Base-by-base conservation (phyloP, 768 basidiomycete genomes). In the Rhizopogon rudus region DNA sequence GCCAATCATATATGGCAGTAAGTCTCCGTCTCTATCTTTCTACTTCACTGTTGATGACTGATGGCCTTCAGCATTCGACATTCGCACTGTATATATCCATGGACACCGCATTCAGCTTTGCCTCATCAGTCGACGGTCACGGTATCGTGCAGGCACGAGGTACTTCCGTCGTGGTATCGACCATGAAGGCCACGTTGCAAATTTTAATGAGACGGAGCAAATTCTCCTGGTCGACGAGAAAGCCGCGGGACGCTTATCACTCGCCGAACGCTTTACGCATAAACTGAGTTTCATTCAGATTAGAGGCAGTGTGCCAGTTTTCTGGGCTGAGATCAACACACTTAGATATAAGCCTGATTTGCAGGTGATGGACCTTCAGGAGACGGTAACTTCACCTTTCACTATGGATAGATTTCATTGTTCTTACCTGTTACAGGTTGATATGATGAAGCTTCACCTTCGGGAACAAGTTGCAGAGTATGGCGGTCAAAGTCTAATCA, bases 191-290 rank as follows among this genome's bases (percentile, higher is more conserved):
- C 83, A 98, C 67, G 91, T 91, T 41, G 93, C 94, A 55, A 99
- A 99, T 71, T 98, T 93, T 74, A 97, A 98, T 68, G 97, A 99
- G 71, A 96, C 97, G 6, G 97, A 99, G 67, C 97, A 98, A 68
- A 77, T 99, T 56, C 75, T 96, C 28, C 77, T 96, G 14, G 78
- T 95, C 12, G 90, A 93, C 57, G 78, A 76, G 46, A 77, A 75
- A 45, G 73, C 75, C 31, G 71, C 71, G 25, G 76, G 75, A 39
- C 69, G 71, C 25, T 69, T 70, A 40, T 70, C 70, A 16, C 65
- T 68, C 48, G 62, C 70, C 16, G 81, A 81, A 52, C 80, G 80
- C 9, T 80, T 76, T 53, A 80, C 77, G 2, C 75, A 77, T 13
- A 83, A 84, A 67, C 72, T 94, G 61, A 91, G 91, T 68, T 98